Percentiles rank a stretch among this genome's conserved stretches.
These are phyloP conservation scores for Volvox reticuliferus DNA, from an alignment of 139 green algal genomes.

Conservation along the genomic window DNA sequence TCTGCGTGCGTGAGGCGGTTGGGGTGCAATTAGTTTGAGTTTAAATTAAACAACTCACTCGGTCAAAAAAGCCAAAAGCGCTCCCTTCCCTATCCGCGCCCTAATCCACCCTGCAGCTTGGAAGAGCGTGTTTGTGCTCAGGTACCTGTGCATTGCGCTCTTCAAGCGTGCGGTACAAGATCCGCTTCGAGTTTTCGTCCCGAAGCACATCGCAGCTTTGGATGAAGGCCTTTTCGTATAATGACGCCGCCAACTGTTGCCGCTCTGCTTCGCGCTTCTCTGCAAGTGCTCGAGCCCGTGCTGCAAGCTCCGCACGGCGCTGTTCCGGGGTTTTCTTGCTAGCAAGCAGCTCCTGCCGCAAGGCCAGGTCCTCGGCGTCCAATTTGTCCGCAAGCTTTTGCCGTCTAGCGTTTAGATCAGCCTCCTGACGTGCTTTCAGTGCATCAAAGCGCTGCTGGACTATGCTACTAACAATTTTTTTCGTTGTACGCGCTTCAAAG, in stretches of 20 bases:
- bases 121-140: no score
- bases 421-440: constrained; percentile 52
- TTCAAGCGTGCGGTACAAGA: constrained; percentile 67
- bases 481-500: constrained; percentile 45
- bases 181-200: constrained; percentile 59
- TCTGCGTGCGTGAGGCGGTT: constrained; percentile 49
- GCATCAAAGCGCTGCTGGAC: constrained; percentile 58
- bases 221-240: constrained; percentile 67
- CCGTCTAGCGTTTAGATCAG: constrained; percentile 56
- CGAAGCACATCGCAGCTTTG: constrained; percentile 76
- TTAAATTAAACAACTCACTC: no score
- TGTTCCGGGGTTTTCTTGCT: constrained; percentile 70
- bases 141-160: constrained; percentile 67
- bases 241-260: constrained; percentile 51
- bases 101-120: no score
- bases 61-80: no score
- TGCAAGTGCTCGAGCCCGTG: constrained; percentile 58
- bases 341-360: constrained; percentile 84
- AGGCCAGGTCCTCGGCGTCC: constrained; percentile 84
- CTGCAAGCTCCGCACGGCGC: constrained; percentile 64
- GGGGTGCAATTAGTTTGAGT: background rate
- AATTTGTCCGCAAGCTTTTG: constrained; percentile 63
- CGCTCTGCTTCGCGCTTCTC: constrained; percentile 61
- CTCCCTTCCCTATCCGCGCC: no score
- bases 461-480: constrained; percentile 35